Base-by-base conservation (phyloP, 345 rosid genomes). In the Heritiera littoralis region DNA sequence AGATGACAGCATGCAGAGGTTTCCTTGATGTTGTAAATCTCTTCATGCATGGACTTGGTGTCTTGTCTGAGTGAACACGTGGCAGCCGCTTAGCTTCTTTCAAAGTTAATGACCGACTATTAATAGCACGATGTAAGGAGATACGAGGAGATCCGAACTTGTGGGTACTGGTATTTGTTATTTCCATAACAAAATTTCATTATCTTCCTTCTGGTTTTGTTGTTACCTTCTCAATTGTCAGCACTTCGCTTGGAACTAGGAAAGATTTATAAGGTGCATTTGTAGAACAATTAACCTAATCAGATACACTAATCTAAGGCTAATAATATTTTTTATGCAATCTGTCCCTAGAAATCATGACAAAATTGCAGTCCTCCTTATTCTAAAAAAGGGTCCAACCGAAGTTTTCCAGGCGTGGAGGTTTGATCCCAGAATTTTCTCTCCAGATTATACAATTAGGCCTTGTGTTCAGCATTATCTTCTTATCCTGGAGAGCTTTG, bases 101-200 rank as follows among this genome's bases (percentile, higher is more conserved):
- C 23, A 67, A n/a, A 52, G 55, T 40, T 51, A 52, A 11, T 66
- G 13, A 14, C 75, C 14, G 68, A 78, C 8, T 78, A 78, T 45
- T 70, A 70, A 58, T 70, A 70, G 76, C 45, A 49, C 79, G 70
- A 49, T 49, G 78, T 7, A 30, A 65, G 30, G 32, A 52, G 13
- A 11, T 9, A 20, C 9, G 59, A 41, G 67, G 45, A 59, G 49
- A 75, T 60, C 76, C 61, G 13, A 60, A 70, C 40, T 71, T 46
- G 2, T 70, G 38, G 81, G 38, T 46, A 54, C 46, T 68, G 13
- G 43, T 67, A 67, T 18, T 54, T 32, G 41, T 65, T 30, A 6
- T 23, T 23, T 63, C 59, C 60, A 48, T 30, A 23, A 58, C 30
- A 58, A 23, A n/a, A 58, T 15, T 54, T 14, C 58, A 3, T 17